Evolutionary conservation across 2,329 filamentous ascomycete genomes (phyloP), one percentile per base, ranked within the genome.

Genomic region (Ascosphaera aggregata): DNA sequence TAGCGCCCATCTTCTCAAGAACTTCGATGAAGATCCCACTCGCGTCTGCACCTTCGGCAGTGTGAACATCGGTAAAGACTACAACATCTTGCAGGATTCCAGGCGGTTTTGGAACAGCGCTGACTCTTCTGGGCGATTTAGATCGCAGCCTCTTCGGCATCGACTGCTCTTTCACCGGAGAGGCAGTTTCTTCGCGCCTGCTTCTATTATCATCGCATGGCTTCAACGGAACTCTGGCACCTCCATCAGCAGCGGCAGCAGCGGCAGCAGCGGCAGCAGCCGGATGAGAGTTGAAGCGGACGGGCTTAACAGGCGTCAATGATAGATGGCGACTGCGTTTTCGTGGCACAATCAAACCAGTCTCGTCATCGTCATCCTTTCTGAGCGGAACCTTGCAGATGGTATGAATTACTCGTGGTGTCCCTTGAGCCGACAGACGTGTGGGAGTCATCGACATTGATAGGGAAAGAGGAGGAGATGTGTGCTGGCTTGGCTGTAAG

Each of bases 51-150:
- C 82, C 82, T 49, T 89, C 79, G 7, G 71, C 78, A 1, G 80
- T 85, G 51, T 81, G 72, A 2, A 91, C 80, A 53, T 93, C 82
- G 2, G 89, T 79, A 51, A 75, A 82, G 3, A 89, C 78, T 2
- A 82, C 70, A 13, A 74, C 78, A 1, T 81, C 82, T 16, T 67
- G 65, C 2, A 86, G 63, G 2, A 79, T 51, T 9, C 51, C 49
- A 18, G 51, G 43, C 17, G 48, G 45, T 7, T 34, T 32, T 2
- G 41, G 9, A n/a, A 15, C 7, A 48, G 42, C 8, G 43, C 41
- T 2, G 44, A 42, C 20, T 46, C 49, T 17, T 46, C 49, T 4
- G 47, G 54, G 47, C 9, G 51, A 47, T 34, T 54, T 57, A 2
- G 42, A 39, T 15, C 52, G 49, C 20, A 49, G 53, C 9, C 37